Evolutionary conservation across 176 grass and related monocot genomes (phyloP).

Genomic region (Alloteropsis semialata): DNA sequence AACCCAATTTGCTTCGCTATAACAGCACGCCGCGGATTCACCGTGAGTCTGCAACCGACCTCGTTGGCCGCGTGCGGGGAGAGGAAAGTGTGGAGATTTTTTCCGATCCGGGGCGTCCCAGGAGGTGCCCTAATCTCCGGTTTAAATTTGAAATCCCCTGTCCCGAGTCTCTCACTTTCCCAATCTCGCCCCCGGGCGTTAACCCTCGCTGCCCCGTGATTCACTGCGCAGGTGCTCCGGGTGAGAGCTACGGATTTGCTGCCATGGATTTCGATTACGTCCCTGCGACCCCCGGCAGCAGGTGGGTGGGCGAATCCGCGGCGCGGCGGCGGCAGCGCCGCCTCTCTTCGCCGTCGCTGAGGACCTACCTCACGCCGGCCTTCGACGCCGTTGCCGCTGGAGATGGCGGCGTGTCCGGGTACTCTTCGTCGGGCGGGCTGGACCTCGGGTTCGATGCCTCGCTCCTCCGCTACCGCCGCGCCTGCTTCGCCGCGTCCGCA

Average conservation of each 20-base stretch:
- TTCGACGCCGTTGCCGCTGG: slow-evolving; percentile 44
- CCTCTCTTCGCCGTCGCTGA: slow-evolving; percentile 38
- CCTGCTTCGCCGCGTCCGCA: slow-evolving; percentile 18
- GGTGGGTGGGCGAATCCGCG: slow-evolving; percentile 30
- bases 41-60: not conserved
- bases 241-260: not conserved
- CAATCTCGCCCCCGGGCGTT: not conserved
- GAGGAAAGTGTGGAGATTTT: not conserved
- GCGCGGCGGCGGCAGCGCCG: slow-evolving; percentile 41
- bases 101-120: not conserved
- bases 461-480: slow-evolving; percentile 56
- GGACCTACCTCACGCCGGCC: slow-evolving; percentile 45
- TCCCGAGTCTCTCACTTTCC: not conserved
- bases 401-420: not conserved
- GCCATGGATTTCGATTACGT: slow-evolving; percentile 44
- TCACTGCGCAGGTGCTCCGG: not conserved
- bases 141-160: not conserved
- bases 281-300: slow-evolving; percentile 31
- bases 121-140: slow-evolving; percentile 1
- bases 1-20: not conserved
- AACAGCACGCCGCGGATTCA: not conserved
- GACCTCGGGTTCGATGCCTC: slow-evolving; percentile 47
- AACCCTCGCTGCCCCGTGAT: not conserved
- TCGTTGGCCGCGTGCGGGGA: not conserved
- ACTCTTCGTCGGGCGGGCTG: slow-evolving; percentile 33